A percentile compares a stretch with the other conserved stretches of the same genome.
phyloP scores from a whole-genome alignment of 1,139 yeast genomes.

The Martiniozyma asiatica region DNA sequence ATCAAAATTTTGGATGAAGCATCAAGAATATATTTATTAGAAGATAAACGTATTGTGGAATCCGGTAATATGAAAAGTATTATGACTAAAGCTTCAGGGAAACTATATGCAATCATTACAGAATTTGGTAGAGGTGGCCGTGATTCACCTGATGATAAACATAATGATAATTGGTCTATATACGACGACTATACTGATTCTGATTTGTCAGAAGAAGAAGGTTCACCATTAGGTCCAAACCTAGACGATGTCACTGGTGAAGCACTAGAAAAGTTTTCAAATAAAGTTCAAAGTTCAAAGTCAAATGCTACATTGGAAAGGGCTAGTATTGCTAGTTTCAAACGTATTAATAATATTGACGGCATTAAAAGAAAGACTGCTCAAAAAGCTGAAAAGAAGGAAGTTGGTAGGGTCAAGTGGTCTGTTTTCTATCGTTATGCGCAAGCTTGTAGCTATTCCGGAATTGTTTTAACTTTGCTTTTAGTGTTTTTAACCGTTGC shows the following conservation, averaged over 20 bases:
- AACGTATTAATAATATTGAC: conserved; percentile 16
- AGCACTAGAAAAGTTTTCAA: conserved; percentile 7
- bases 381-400: conserved; percentile 30
- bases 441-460: conserved; percentile 49
- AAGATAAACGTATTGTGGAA: conserved; percentile 49
- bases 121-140: conserved; percentile 56
- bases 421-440: conserved; percentile 52
- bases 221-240: conserved; percentile 10
- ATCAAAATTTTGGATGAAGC: conserved; percentile 65
- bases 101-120: conserved; percentile 37
- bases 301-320: conserved; percentile 32
- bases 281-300: conserved; percentile 6
- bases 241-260: conserved; percentile 13
- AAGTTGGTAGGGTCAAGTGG: conserved; percentile 56
- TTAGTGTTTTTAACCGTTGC: conserved; percentile 33
- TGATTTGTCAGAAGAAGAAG: conserved; percentile 1
- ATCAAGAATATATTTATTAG: conserved; percentile 44
- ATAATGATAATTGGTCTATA: conserved; percentile 8
- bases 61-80: conserved; percentile 44
- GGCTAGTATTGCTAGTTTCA: conserved; percentile 49
- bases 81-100: conserved; percentile 29
- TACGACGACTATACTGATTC: conserved; percentile 2
- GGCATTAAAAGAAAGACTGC: conserved; percentile 19
- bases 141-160: too few relatives aligned
- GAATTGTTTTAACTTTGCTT: conserved; percentile 34